Conservation (phyloP, 2,329 filamentous ascomycete species). For the Biscogniauxia marginata region DNA sequence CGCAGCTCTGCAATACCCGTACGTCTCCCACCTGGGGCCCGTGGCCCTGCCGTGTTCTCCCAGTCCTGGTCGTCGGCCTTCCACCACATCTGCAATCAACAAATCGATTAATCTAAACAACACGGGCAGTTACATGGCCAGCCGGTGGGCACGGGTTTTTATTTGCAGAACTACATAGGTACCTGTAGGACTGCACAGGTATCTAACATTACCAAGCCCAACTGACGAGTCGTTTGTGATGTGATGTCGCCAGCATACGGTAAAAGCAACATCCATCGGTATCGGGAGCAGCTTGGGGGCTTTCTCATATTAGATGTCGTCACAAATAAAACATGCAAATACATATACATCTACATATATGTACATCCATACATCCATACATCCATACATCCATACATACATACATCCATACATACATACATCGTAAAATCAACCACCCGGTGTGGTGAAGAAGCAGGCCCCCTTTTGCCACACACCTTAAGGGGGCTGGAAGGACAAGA, state of each 20-base stretch:
- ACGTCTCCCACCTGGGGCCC: not conserved
- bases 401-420: too few species aligned
- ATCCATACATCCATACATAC: too few species aligned
- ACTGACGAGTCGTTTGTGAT: too few species aligned
- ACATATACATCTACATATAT: too few species aligned
- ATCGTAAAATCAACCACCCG: too few species aligned
- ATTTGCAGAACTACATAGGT: not conserved
- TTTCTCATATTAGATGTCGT: not conserved
- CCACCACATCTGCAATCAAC: not conserved
- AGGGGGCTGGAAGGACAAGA: not conserved
- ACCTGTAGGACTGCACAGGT: too few species aligned
- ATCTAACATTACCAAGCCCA: not conserved
- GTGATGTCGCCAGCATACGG: too few species aligned
- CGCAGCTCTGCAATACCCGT: not conserved
- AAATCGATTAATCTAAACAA: not conserved
- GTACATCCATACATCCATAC: not conserved
- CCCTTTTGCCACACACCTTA: too few species aligned
- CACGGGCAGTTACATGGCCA: not conserved
- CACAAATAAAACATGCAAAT: not conserved
- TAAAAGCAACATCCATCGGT: too few species aligned
- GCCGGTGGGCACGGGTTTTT: not conserved
- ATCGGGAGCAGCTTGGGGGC: too few species aligned
- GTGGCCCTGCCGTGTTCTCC: not conserved
- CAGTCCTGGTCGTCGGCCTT: not conserved
- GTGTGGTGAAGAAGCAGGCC: too few species aligned